These are phyloP conservation scores for Carnegiea gigantea DNA, from an alignment of 179 eudicot species.

Conservation along the genomic window DNA sequence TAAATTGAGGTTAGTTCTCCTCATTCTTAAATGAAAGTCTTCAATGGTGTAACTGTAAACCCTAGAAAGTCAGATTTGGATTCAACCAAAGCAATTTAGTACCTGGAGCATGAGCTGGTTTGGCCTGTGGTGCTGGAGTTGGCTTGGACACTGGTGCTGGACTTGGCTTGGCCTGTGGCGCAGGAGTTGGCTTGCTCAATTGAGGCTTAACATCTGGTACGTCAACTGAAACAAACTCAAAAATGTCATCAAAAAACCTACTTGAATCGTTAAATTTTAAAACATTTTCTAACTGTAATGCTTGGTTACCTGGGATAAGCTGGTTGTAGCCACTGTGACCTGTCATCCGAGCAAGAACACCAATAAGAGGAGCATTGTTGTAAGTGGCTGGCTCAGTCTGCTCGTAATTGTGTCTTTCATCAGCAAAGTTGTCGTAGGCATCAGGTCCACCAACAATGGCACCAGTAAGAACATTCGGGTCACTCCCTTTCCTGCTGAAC, in stretches of 20 bases:
- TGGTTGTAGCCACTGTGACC: conserved; percentile 84
- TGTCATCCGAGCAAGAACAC: conserved; percentile 57
- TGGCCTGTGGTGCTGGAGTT: conserved; percentile 16
- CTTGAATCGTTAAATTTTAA: background rate
- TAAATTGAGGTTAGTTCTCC: background rate
- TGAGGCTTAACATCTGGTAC: conserved; percentile 42
- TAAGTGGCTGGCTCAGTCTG: conserved; percentile 59
- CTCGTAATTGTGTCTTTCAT: conserved; percentile 51
- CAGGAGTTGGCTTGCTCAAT: conserved; percentile 18
- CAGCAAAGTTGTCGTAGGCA: conserved; percentile 57
- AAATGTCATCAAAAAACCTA: background rate
- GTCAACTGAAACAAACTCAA: conserved; percentile 38
- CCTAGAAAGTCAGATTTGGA: background rate
- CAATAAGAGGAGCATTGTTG: conserved; percentile 56
- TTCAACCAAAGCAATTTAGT: background rate
- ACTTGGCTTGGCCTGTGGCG: conserved; percentile 22
- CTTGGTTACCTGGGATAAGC: conserved; percentile 62
- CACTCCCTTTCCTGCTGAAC: conserved; percentile 42
- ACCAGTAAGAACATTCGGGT: conserved; percentile 47
- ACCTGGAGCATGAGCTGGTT: conserved; percentile 51
- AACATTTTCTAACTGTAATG: background rate
- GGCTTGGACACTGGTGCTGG: conserved; percentile 28
- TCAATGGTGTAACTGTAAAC: background rate
- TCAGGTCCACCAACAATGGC: conserved; percentile 55
- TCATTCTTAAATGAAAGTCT: background rate